These are phyloP conservation scores for Paraurostyla sp. DNA, from an alignment of 73 alveolate genomes.

Conservation along the genomic window DNA sequence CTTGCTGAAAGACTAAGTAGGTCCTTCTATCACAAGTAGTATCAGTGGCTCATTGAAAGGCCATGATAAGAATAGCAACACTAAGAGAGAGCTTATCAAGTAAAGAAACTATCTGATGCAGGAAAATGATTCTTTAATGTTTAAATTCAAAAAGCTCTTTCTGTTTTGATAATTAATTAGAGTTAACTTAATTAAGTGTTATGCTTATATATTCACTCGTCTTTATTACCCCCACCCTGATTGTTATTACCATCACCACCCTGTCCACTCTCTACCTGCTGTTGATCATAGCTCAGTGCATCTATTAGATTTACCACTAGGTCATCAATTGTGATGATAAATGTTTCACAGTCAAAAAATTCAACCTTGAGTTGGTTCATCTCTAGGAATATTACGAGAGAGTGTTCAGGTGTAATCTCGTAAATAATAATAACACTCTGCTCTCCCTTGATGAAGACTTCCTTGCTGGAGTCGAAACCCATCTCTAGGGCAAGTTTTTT, in stretches of 20 bases:
- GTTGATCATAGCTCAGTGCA: conserved; percentile 46
- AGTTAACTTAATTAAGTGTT: too few relatives aligned
- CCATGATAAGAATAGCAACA: background rate
- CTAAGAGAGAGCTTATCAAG: conserved; percentile 52
- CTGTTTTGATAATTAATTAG: conserved; percentile 4
- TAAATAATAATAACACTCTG: conserved; percentile 36
- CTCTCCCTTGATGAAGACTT: conserved; percentile 48
- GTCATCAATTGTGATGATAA: conserved; percentile 56
- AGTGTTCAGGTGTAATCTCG: conserved; percentile 17
- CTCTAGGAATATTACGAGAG: conserved; percentile 37
- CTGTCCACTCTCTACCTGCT: too few relatives aligned
- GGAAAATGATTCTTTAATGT: conserved; percentile 32
- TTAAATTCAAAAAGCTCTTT: conserved; percentile 22
- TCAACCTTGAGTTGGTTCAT: conserved; percentile 54
- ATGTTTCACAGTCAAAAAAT: conserved; percentile 58
- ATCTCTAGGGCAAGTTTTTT: conserved; percentile 31
- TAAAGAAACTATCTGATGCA: conserved; percentile 49
- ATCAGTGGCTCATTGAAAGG: background rate
- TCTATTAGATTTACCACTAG: conserved; percentile 45
- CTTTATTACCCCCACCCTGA: too few relatives aligned
- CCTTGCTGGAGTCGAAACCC: conserved; percentile 61
- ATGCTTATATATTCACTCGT: too few relatives aligned
- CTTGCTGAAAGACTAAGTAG: conserved; percentile 22
- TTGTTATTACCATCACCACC: too few relatives aligned
- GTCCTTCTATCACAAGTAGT: background rate